Evolutionary conservation across 2,329 filamentous ascomycete genomes (phyloP).

Genomic region (Monosporascus sp.): DNA sequence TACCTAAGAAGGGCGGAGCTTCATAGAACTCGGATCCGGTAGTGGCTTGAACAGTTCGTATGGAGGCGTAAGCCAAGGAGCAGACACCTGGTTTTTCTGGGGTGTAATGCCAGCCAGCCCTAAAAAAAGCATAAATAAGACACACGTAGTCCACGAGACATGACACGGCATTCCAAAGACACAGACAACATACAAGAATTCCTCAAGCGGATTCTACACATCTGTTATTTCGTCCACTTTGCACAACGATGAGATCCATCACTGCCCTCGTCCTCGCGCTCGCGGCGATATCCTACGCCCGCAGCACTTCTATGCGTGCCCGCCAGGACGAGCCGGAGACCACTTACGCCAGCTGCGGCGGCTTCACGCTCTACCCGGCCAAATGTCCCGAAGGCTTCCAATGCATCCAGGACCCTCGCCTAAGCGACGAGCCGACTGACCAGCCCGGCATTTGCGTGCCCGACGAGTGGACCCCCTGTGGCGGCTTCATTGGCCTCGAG

Average conservation of each 20-base stretch:
- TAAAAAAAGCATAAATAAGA: too few relatives aligned
- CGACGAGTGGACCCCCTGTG: neutral
- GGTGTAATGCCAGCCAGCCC: neutral
- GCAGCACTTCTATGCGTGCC: neutral
- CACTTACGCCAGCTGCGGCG: conserved; percentile 5
- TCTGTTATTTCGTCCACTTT: neutral
- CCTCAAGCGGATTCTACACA: neutral
- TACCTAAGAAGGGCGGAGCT: neutral
- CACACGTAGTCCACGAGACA: too few relatives aligned
- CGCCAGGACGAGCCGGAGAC: neutral
- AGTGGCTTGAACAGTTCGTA: neutral
- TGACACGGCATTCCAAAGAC: too few relatives aligned
- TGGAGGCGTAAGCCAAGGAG: too few relatives aligned
- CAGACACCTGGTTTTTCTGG: too few relatives aligned
- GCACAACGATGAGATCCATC: conserved; percentile 2
- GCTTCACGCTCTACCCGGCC: conserved; percentile 1
- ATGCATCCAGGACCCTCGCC: conserved; percentile 6
- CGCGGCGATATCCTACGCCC: conserved; percentile 1
- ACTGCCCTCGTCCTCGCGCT: neutral
- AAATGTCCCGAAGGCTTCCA: conserved; percentile 1
- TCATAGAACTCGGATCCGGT: neutral
- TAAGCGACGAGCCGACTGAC: conserved; percentile 1
- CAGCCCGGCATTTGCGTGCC: conserved; percentile 7
- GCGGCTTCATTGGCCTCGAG: neutral
- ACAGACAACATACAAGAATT: too few relatives aligned